Evolutionary conservation across 2,329 filamentous ascomycete genomes (phyloP), one percentile per base, ranked within the genome.

Genomic region (Clathrospora elynae): DNA sequence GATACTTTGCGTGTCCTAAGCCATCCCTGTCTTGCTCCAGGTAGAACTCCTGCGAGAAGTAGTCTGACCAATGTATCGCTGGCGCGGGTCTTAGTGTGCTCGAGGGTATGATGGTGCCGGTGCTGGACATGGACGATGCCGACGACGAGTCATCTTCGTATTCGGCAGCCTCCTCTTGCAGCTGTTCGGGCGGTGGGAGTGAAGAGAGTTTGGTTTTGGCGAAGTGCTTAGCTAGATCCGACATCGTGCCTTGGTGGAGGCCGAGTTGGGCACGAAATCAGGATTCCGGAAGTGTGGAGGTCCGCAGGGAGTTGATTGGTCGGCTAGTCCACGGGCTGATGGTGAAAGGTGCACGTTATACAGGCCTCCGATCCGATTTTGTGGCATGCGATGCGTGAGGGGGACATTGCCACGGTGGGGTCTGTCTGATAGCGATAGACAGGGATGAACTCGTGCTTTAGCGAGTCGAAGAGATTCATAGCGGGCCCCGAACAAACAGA

Each of bases 41-140:
- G 61, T 83, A 90, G 42, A 97, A 78, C 67, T 97, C 92, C 59
- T 90, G 85, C 53, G 90, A 83, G 72, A 96, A 97, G 74, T 90
- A 97, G 24, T 87, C 83, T 16, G 88, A 90, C 93, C 93, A 99
- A 42, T 85, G 83, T 31, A 87, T 81, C 20, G 81, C 78, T 39
- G 81, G 76, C 35, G 80, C 61, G 19, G 70, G 75, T 50, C 85
- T 85, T 57, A 85, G 82, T 55, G 81, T 86, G 5, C 83, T 81
- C 4, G 87, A 88, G 1, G 91, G 90, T 51, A 90, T 86, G 49
- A 97, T 80, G n/a, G 92, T 97, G 17, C 91, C 90, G 3, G 90
- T 90, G 1, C 91, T 96, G 3, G 91, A 95, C 24, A 89, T 85
- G n/a, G 90, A 96, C 0, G 87, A 95, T 10, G 88, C 75, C 5